Percentiles rank a stretch among this genome's conserved stretches.
phyloP scores from a whole-genome alignment of 805 yeast species.

The Candida golubevii region DNA sequence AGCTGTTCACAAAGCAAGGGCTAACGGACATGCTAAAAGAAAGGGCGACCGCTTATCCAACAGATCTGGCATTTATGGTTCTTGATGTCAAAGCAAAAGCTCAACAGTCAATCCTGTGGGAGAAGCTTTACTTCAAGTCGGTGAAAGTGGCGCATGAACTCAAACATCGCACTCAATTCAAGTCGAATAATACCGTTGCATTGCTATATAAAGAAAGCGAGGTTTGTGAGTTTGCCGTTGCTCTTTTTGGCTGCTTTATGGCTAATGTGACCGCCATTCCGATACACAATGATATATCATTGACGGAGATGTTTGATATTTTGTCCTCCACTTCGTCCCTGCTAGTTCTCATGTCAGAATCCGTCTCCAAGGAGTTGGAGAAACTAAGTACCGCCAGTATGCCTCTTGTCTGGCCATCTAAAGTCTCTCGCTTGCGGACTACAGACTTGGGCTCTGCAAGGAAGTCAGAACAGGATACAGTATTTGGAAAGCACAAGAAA shows the following conservation, averaged over 20 bases:
- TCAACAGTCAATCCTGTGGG: constrained; percentile 76
- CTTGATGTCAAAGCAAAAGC: constrained; percentile 84
- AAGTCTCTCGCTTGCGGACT: constrained; percentile 74
- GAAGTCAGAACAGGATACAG: constrained; percentile 32
- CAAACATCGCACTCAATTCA: constrained; percentile 64
- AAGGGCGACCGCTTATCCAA: constrained; percentile 60
- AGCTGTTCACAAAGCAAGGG: constrained; percentile 41
- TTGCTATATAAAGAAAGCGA: constrained; percentile 81
- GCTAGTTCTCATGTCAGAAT: constrained; percentile 75
- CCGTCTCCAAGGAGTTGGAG: constrained; percentile 71
- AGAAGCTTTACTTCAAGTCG: constrained; percentile 73
- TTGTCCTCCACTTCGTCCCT: constrained; percentile 72
- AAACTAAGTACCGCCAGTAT: constrained; percentile 42
- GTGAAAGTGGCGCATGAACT: constrained; percentile 86
- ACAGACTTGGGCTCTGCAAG: constrained; percentile 72
- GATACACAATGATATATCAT: constrained; percentile 66
- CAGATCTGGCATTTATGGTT: constrained; percentile 64
- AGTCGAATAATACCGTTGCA: constrained; percentile 79
- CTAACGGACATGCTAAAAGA: constrained; percentile 69
- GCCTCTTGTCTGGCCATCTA: constrained; percentile 65
- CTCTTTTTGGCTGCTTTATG: constrained; percentile 84
- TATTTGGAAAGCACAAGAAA: constrained; percentile 12
- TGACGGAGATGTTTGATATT: constrained; percentile 66
- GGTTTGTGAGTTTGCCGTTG: constrained; percentile 78
- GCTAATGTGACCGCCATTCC: constrained; percentile 97